A percentile compares a stretch with the other conserved stretches of the same genome.
Conservation (phyloP, 306 rosid species). For the Rubus parviflorus region DNA sequence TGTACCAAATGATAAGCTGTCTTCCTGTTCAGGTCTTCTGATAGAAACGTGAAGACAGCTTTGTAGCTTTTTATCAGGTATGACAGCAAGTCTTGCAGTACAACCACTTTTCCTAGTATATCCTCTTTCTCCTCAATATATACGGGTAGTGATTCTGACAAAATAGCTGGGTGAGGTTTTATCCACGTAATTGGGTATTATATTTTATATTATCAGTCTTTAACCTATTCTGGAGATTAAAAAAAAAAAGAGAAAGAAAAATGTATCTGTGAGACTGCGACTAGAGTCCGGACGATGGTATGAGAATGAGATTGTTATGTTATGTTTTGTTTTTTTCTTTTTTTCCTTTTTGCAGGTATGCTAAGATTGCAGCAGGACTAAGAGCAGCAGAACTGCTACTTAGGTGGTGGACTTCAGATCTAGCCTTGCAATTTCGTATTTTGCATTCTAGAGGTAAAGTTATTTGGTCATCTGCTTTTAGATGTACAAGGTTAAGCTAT, state of each 20-base stretch:
- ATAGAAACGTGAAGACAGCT: constrained; percentile 12
- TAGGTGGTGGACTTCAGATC: constrained; percentile 93
- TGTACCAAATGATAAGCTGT: neutral
- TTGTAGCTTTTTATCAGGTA: constrained; percentile 45
- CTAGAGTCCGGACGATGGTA: neutral
- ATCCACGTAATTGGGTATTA: neutral
- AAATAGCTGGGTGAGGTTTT: constrained; percentile 66
- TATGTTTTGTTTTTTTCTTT: neutral
- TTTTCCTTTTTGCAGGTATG: constrained; percentile 48
- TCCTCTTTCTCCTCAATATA: constrained; percentile 63
- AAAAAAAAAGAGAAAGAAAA: neutral
- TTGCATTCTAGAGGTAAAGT: constrained; percentile 94
- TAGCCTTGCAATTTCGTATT: constrained; percentile 91
- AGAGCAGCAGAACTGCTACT: constrained; percentile 97
- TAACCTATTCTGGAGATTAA: neutral
- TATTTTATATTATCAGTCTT: too few species aligned
- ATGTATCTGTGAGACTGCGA: neutral
- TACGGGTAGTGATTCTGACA: constrained; percentile 50
- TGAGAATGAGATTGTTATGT: neutral
- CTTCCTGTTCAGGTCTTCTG: constrained; percentile 1
- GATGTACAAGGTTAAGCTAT: neutral
- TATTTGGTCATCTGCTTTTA: constrained; percentile 4
- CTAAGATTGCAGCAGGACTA: constrained; percentile 98
- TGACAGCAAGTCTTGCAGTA: constrained; percentile 74
- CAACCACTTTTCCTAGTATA: constrained; percentile 81